Conservation (phyloP, 345 rosid genomes). For the Camelina neglecta region DNA sequence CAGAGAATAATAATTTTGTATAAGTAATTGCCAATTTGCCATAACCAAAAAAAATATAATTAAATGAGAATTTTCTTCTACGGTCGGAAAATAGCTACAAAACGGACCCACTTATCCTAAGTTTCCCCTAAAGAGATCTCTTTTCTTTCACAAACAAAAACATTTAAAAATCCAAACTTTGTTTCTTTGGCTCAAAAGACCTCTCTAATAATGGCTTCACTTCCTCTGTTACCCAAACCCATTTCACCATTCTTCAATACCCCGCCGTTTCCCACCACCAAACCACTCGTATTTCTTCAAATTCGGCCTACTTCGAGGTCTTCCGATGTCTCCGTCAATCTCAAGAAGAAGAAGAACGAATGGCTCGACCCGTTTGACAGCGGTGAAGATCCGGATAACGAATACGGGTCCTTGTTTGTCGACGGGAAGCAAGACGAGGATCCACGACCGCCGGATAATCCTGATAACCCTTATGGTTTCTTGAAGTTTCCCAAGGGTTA, state of each 20-base stretch:
- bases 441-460: constrained; percentile 76
- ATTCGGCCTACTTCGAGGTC: constrained; percentile 43
- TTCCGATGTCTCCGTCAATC: constrained; percentile 40
- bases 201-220: constrained; percentile 55
- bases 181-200: constrained; percentile 26
- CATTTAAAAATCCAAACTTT: constrained; percentile 26
- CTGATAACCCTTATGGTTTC: constrained; percentile 84
- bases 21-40: neutral
- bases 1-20: neutral
- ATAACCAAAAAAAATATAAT: neutral
- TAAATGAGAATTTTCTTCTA: constrained; percentile 20
- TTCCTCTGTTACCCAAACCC: constrained; percentile 58
- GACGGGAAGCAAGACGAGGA: constrained; percentile 97
- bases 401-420: constrained; percentile 74
- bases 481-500: constrained; percentile 87
- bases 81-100: constrained; percentile 35
- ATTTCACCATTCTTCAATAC: constrained; percentile 52
- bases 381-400: constrained; percentile 71
- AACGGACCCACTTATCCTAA: constrained; percentile 78
- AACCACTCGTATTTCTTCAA: constrained; percentile 46
- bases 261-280: constrained; percentile 52
- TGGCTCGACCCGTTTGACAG: constrained; percentile 91
- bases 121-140: constrained; percentile 39
- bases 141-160: constrained; percentile 39
- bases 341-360: constrained; percentile 74